Conservation (phyloP, 2,329 filamentous ascomycete genomes). For the Xylaria arbuscula region DNA sequence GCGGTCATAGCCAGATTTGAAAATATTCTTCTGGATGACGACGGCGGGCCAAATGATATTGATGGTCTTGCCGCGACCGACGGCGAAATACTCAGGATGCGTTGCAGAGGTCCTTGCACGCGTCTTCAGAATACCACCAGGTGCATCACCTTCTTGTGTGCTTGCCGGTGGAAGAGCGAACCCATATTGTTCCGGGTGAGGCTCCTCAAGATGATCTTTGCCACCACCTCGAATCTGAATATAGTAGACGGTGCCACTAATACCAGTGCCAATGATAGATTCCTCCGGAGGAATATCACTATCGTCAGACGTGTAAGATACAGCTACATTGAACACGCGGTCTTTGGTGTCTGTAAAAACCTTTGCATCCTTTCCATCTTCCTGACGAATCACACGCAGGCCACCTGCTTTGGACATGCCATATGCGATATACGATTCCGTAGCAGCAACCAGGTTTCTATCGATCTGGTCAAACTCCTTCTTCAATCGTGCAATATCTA, state of each 20-base stretch:
- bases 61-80: slow-evolving; percentile 95
- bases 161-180: slow-evolving; percentile 90
- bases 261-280: slow-evolving; percentile 88
- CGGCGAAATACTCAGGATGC: slow-evolving; percentile 93
- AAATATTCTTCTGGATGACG: slow-evolving; percentile 70
- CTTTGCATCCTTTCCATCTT: slow-evolving; percentile 90
- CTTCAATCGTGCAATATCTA: slow-evolving; percentile 93
- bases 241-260: slow-evolving; percentile 98
- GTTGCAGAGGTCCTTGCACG: slow-evolving; percentile 88
- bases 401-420: slow-evolving; percentile 94
- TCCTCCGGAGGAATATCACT: slow-evolving; percentile 72
- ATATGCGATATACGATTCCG: slow-evolving; percentile 91
- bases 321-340: slow-evolving; percentile 91
- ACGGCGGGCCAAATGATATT: slow-evolving; percentile 82
- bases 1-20: slow-evolving; percentile 72
- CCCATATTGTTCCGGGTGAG: slow-evolving; percentile 83
- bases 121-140: slow-evolving; percentile 94
- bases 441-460: slow-evolving; percentile 89
- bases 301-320: slow-evolving; percentile 75
- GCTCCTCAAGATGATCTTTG: slow-evolving; percentile 82
- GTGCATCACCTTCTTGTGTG: slow-evolving; percentile 87
- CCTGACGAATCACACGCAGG: slow-evolving; percentile 91
- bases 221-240: slow-evolving; percentile 80
- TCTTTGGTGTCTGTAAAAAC: slow-evolving; percentile 92
- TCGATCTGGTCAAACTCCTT: slow-evolving; percentile 99